Evolutionary conservation across 1,284 basidiomycete species (phyloP).

Genomic region (Mycena sp.): DNA sequence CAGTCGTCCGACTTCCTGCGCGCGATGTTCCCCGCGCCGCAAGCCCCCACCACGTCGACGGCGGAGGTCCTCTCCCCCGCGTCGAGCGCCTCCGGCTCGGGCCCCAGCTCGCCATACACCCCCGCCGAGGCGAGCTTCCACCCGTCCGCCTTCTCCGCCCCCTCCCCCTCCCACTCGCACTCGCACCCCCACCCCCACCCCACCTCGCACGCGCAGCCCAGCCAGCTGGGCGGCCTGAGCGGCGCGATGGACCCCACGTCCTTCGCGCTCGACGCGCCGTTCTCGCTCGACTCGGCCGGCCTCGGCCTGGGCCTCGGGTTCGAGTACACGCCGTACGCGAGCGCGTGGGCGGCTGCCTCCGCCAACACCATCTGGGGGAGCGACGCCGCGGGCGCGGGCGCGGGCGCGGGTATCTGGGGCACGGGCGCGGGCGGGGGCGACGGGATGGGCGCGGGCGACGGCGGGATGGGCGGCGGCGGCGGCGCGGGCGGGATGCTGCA

Average conservation of each 20-base stretch:
- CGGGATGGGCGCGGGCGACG: not conserved
- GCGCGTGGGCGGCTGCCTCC: slow-evolving; percentile 10
- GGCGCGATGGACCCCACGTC: not conserved
- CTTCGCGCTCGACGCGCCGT: not conserved
- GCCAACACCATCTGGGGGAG: slow-evolving; percentile 18
- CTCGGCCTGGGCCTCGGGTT: not conserved
- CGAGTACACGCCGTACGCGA: slow-evolving; percentile 9
- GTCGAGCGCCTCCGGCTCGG: slow-evolving; percentile 25
- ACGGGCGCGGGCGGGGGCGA: not conserved
- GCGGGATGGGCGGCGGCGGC: not conserved
- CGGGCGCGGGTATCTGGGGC: not conserved
- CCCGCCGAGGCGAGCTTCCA: slow-evolving; percentile 18
- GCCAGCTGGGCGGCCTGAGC: no score
- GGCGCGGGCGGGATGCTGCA: not conserved
- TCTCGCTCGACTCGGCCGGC: not conserved
- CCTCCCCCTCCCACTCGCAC: not conserved
- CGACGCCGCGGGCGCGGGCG: not conserved
- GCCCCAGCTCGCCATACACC: slow-evolving; percentile 26
- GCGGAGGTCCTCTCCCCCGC: slow-evolving; percentile 28
- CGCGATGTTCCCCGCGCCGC: slow-evolving; percentile 20
- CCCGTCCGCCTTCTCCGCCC: slow-evolving; percentile 8
- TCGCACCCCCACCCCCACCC: not conserved
- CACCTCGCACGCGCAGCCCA: no score
- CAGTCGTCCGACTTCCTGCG: slow-evolving; percentile 28
- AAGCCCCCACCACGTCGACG: slow-evolving; percentile 16